phyloP scores from a whole-genome alignment of 352 stramenopile species.

The Albugo candida region DNA sequence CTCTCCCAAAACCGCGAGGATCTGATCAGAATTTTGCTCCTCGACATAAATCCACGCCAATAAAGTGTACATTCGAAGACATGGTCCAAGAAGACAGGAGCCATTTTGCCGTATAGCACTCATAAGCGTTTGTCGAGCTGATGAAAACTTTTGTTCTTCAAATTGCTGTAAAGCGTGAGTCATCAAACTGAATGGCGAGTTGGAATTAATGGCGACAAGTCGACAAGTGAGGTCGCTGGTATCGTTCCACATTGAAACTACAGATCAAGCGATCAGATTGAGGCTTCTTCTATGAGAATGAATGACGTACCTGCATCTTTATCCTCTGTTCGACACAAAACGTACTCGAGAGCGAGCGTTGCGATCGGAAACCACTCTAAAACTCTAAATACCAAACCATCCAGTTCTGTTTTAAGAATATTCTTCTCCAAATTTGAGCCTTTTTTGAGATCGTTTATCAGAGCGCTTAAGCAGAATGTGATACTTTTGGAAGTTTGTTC shows the following conservation, averaged over 20 bases:
- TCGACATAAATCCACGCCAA: neutral
- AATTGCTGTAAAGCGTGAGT: neutral
- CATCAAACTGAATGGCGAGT: neutral
- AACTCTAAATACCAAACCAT: conserved; percentile 19
- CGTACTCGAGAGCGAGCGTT: conserved; percentile 38
- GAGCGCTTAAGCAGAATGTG: conserved; percentile 48
- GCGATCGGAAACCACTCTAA: conserved; percentile 33
- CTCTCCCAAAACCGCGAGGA: too few relatives aligned
- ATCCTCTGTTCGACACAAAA: conserved; percentile 59
- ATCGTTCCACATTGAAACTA: conserved; percentile 2
- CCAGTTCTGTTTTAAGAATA: conserved; percentile 20
- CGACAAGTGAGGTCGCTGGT: neutral
- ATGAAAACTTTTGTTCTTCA: neutral
- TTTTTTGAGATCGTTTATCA: conserved; percentile 35
- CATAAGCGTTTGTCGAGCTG: conserved; percentile 3
- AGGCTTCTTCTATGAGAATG: neutral
- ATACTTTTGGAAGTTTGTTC: conserved; percentile 25
- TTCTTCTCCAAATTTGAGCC: conserved; percentile 13
- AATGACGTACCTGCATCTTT: conserved; percentile 31
- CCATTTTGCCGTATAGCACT: neutral
- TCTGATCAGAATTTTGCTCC: neutral
- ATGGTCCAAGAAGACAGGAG: neutral
- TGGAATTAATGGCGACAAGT: conserved; percentile 1
- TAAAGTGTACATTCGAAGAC: neutral
- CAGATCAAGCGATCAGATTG: neutral